Base-by-base conservation (phyloP, 139 green algal genomes). In the Chlorella sorokiniana region DNA sequence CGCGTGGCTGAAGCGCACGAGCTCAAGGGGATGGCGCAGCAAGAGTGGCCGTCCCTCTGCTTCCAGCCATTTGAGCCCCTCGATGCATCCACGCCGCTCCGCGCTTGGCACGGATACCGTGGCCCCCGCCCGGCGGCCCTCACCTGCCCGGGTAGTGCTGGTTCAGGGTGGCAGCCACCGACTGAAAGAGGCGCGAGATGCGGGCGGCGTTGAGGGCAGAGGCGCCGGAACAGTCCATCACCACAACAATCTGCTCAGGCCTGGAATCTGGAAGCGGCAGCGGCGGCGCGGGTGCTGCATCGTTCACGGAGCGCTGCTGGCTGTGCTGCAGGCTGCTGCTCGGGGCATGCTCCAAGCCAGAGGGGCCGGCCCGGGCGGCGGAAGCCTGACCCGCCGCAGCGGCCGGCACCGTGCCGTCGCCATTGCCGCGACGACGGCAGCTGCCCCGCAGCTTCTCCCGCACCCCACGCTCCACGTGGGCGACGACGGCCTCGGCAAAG, bases 81-180 rank as follows among this genome's bases (percentile, higher is more conserved):
- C n/a, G n/a, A n/a, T 42, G 69, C 41, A 5, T 29, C 38, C 11
- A 7, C n/a, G 23, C 6, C n/a, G 31, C 62, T 41, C 31, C 29
- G 18, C 10, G 31, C 31, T 1, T 31, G n/a, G 31, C 4, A 8
- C 31, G 31, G 2, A 69, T 8, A 29, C 31, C 62, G 29, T 4
- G 42, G 69, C 4, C 25, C 41, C 10, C 42, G 27, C 10, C 10
- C 9, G 11, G 25, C 37, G 20, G 41, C 38, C 7, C 76, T 5
- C 33, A 83, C 78, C 78, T 76, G 31, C 81, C 78, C 6, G 87
- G 87, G 83, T 84, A 90, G 76, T 90, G 85, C 25, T 83, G 76
- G 64, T 83, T 90, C 1, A 90, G 81, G 3, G 85, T 84, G 40
- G 78, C 52, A 8, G 74, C 81, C 20, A 90, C 85, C 22, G 67